Conservation (phyloP, 2,329 filamentous ascomycete species). For the Epichloe aotearoae region DNA sequence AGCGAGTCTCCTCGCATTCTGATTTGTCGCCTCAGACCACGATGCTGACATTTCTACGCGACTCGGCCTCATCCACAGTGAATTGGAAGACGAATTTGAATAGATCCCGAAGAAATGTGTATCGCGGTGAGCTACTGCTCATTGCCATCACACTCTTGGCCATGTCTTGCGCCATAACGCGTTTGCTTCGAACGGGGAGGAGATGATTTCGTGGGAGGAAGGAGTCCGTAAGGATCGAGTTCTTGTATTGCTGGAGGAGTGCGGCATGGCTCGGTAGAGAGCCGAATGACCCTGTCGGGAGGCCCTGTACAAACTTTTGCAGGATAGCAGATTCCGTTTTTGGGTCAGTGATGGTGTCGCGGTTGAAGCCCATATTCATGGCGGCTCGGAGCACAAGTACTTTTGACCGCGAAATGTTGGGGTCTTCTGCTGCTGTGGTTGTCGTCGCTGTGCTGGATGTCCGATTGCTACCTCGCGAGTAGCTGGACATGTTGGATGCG, state of each 20-base stretch:
- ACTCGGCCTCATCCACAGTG: slow-evolving; percentile 62
- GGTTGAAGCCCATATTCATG: slow-evolving; percentile 68
- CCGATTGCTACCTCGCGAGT: slow-evolving; percentile 56
- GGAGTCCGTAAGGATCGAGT: slow-evolving; percentile 61
- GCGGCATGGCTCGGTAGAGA: slow-evolving; percentile 54
- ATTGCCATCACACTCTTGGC: slow-evolving; percentile 69
- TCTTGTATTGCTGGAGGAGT: slow-evolving; percentile 68
- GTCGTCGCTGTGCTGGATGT: slow-evolving; percentile 63
- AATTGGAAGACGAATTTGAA: slow-evolving; percentile 80
- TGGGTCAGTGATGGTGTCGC: slow-evolving; percentile 35
- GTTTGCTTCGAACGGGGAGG: slow-evolving; percentile 40
- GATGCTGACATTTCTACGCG: slow-evolving; percentile 51
- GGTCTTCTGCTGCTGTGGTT: slow-evolving; percentile 55
- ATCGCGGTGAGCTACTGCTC: slow-evolving; percentile 51
- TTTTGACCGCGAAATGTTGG: slow-evolving; percentile 66
- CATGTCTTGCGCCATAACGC: slow-evolving; percentile 58
- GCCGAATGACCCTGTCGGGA: slow-evolving; percentile 70
- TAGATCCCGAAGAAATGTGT: slow-evolving; percentile 68
- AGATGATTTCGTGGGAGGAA: slow-evolving; percentile 29
- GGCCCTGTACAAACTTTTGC: slow-evolving; percentile 60
- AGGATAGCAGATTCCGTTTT: slow-evolving; percentile 41
- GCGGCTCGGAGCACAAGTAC: slow-evolving; percentile 72
- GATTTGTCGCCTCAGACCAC: slow-evolving; percentile 25
- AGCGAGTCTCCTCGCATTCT: neutral
- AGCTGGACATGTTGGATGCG: slow-evolving; percentile 64